Evolutionary conservation across 2,329 filamentous ascomycete genomes (phyloP), one percentile per base, ranked within the genome.

Genomic region (Amylocarpus encephaloides): DNA sequence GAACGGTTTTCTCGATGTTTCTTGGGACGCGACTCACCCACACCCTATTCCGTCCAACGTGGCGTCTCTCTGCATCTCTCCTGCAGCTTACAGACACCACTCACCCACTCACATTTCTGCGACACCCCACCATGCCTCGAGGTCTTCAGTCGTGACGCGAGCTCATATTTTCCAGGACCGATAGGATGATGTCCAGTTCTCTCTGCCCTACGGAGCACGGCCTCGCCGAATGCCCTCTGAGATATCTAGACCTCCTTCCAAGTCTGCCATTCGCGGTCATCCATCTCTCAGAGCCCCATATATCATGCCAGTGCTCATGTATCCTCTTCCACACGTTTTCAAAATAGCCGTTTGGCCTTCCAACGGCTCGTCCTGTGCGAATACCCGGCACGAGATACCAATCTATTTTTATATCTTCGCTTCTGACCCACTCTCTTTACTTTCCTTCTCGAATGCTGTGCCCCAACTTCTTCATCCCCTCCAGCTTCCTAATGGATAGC

Each of bases 151-250:
- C 18, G 30, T n/a, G 32, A 49, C 30, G 16, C 41, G 34, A 45
- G 34, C 40, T 38, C 19, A 38, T 36, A 43, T 16, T 16, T 33
- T 48, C 46, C 43, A 49, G 50, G 50, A 52, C 50, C 50, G 46
- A 46, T 52, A 49, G 50, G 50, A 52, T 52, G 46, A 49, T 50
- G 5, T 40, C 16, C 5, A 40, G 10, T n/a, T 16, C 34, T 36
- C 12, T 36, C 5, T 36, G 15, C 15, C 15, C 12, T 13, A 13
- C 34, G 9, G 9, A 9, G 32, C 13, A 34, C 32, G 34, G 15
- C 12, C 34, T 36, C 34, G 11, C 34, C 34, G 15, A 13, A 36
- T 36, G 15, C 12, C 34, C 34, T 36, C 12, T 10, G 12, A 36
- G 34, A 16, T 4, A 36, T 36, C 34, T 5, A 36, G 4, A 4